Conservation (phyloP, 2,329 filamentous ascomycete species). For the Trichoderma sp. region DNA sequence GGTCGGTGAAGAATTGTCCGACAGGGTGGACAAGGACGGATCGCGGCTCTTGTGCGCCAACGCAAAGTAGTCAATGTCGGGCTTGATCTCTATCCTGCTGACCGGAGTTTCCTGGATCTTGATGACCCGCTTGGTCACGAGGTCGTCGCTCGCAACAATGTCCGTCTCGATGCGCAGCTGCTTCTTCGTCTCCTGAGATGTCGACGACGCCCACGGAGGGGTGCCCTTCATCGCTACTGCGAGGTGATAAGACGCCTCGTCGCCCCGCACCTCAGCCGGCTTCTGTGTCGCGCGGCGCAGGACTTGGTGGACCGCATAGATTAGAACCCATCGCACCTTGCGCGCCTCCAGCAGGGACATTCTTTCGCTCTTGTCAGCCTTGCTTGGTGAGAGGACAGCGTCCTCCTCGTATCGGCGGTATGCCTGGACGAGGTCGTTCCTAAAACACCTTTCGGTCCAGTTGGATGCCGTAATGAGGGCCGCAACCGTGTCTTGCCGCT, state of each 20-base stretch:
- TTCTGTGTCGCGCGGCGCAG: slow-evolving; percentile 64
- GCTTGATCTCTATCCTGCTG: slow-evolving; percentile 50
- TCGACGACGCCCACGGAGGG: slow-evolving; percentile 51
- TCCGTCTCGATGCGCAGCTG: slow-evolving; percentile 37
- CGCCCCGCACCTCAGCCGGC: slow-evolving; percentile 63
- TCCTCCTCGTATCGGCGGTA: slow-evolving; percentile 72
- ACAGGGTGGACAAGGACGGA: slow-evolving; percentile 25
- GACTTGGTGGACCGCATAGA: slow-evolving; percentile 75
- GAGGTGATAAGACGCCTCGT: slow-evolving; percentile 60
- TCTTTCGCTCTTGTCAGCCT: slow-evolving; percentile 59
- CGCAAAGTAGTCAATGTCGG: slow-evolving; percentile 59
- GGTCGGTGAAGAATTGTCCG: slow-evolving; percentile 31
- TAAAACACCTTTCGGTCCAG: slow-evolving; percentile 43
- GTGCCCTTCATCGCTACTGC: slow-evolving; percentile 47
- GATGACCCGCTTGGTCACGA: slow-evolving; percentile 28
- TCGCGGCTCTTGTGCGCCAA: slow-evolving; percentile 42
- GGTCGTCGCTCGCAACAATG: slow-evolving; percentile 29
- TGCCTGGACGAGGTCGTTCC: slow-evolving; percentile 64
- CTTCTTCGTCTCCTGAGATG: slow-evolving; percentile 36
- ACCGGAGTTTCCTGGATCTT: slow-evolving; percentile 12
- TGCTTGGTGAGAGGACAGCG: slow-evolving; percentile 51
- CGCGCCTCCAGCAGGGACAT: slow-evolving; percentile 63
- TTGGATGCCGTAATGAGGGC: slow-evolving; percentile 58
- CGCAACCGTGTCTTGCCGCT: slow-evolving; percentile 53
- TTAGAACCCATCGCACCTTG: slow-evolving; percentile 76